A percentile compares a stretch with the other conserved stretches of the same genome.
These are phyloP conservation scores for Coleophoma eucalyptorum DNA, from an alignment of 2,329 filamentous ascomycete species.

Conservation along the genomic window DNA sequence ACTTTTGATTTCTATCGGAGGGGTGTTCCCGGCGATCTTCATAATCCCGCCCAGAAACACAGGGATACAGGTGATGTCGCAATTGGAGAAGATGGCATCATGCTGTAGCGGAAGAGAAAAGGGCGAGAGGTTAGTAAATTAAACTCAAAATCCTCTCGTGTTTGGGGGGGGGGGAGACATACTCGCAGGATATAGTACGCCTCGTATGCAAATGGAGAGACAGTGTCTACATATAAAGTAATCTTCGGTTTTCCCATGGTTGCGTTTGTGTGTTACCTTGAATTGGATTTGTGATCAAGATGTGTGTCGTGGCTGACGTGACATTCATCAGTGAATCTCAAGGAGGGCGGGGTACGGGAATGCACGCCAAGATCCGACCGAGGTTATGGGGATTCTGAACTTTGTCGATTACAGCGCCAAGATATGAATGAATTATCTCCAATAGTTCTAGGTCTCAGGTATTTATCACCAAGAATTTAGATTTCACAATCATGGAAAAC, in stretches of 20 bases:
- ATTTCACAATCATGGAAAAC: too few species aligned
- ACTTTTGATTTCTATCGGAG: conserved; percentile 55
- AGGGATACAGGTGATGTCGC: conserved; percentile 52
- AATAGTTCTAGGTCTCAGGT: too few species aligned
- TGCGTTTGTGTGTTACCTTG: background rate
- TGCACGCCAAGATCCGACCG: background rate
- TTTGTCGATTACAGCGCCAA: too few species aligned
- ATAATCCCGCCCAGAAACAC: conserved; percentile 58
- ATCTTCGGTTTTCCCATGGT: conserved; percentile 25
- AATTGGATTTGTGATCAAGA: background rate
- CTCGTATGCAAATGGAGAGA: conserved; percentile 58
- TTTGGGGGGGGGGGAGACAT: conserved; percentile 18
- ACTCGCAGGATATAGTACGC: conserved; percentile 53
- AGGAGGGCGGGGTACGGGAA: background rate
- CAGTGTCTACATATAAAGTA: conserved; percentile 54
- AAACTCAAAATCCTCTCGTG: background rate
- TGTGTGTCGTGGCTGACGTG: background rate
- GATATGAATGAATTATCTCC: too few species aligned
- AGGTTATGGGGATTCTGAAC: background rate
- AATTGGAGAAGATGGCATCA: conserved; percentile 48
- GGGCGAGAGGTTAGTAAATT: too few species aligned
- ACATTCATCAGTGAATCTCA: background rate
- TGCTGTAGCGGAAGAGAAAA: conserved; percentile 33
- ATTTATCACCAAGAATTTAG: too few species aligned
- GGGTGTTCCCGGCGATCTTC: conserved; percentile 46